Base-by-base conservation (phyloP, 2,329 filamentous ascomycete genomes). In the Elsinoe ampelina region DNA sequence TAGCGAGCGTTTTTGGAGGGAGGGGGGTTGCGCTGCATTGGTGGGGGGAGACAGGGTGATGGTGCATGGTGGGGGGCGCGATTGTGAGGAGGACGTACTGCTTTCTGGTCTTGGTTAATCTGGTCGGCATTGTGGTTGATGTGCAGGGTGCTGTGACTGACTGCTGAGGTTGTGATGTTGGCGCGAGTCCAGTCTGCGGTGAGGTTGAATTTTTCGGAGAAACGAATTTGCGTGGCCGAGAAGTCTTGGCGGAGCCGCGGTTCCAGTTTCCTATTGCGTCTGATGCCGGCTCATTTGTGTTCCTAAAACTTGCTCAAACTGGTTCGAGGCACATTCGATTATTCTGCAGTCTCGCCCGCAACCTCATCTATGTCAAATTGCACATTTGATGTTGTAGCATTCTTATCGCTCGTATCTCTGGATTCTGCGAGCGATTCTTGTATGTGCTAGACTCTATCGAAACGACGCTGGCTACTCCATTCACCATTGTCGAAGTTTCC, bases 41-140 rank as follows among this genome's bases (percentile, higher is more conserved):
- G 35, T 54, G 50, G 30, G 52, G 17, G 17, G 10, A 19, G 12
- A n/a, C 8, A n/a, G n/a, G 34, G 48, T 35, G 50, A 26, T 26
- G 36, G 22, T n/a, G 13, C 15, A 8, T n/a, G 43, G 32, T 34
- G 39, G 17, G 11, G 35, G 41, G 47, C 42, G 50, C 56, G 54
- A 61, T 32, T 11, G 39, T 58, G 60, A 57, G 54, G 61, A 58
- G 67, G 54, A 83, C 83, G 69, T 84, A 85, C 82, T 84, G 84
- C 82, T 87, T 88, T 77, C 85, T 80, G 76, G 85, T 88, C 78
- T 87, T 86, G 71, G 80, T 81, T 67, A 84, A 79, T 75, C 84
- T 79, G 76, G 85, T 87, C 83, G 85, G 85, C 84, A 85, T 85
- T 72, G 75, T 79, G 77, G 73, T 73, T 73, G 71, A 63, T 58